Evolutionary conservation across 768 basidiomycete species (phyloP), one percentile per base, ranked within the genome.

Genomic region (Suillus cothurnatus): DNA sequence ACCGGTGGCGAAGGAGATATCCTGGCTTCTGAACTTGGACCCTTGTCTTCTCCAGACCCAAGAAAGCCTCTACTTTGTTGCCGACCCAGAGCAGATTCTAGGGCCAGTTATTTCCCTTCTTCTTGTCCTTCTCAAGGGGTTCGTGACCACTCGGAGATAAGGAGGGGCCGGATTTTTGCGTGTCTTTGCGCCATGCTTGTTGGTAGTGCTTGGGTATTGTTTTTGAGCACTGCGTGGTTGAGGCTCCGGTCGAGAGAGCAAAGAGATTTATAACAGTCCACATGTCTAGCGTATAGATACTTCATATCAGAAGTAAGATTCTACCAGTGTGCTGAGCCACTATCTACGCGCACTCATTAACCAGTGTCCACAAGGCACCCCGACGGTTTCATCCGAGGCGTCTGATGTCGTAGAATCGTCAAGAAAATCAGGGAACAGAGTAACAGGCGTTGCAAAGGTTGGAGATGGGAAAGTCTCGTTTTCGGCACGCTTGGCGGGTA

Each of bases 201-300:
- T 12, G 68, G 83, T 19, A 74, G 71, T 56, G 85, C 88, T 6
- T 92, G 90, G 91, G 70, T 83, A 41, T 73, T 91, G 66, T 91
- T 91, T 74, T 76, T 92, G 70, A 79, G 71, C 12, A 89, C 86
- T 21, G 89, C 88, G 0, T 88, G 82, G 82, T 71, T 82, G 61
- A 84, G 83, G 68, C 74, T 90, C 64, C 81, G 86, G 39, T 81
- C 79, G 55, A 81, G 75, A 68, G 75, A 78, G 61, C 76, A 80
- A 43, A 75, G 78, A 53, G 68, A 64, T 3, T 21, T 38, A 36
- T 60, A 31, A 28, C 2, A 55, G 26, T 58, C 3, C 12, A 50
- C 19, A 21, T 50, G 17, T 4, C 49, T 64, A 64, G 34, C 38
- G 36, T 26, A 50, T 62, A 62, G 32, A 45, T 19, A 64, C 15